Evolutionary conservation across 2,329 filamentous ascomycete species (phyloP), one percentile per base, ranked within the genome.

Genomic region (Colletotrichum cereale): DNA sequence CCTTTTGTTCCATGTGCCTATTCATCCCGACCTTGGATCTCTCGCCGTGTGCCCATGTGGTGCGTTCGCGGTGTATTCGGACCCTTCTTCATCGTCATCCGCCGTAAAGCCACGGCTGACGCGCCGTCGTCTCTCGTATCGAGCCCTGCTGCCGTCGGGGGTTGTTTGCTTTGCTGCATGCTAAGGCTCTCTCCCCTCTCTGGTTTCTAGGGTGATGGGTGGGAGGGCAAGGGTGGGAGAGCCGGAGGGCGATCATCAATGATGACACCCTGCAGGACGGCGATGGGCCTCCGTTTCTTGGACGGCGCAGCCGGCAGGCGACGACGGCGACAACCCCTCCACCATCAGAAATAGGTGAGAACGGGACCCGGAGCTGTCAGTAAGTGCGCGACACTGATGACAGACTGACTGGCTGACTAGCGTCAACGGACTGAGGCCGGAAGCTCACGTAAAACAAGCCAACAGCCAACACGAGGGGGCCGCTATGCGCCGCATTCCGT

Each of bases 171-270:
- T 67, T 67, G 63, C 68, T 47, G 68, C 64, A 57, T 58, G 57
- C 58, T 58, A 57, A 48, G 47, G 52, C 26, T 63, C 31, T 34
- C 31, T 42, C 55, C 62, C 62, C 58, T 31, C 21, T 55, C 16
- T 58, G 65, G 68, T 71, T 71, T 71, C 68, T 71, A 65, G 65
- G 68, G 68, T 71, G 68, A 71, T 68, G 68, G 52, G 68, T 66
- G 58, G 58, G 58, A 62, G 31, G 44, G 58, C 68, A 56, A 53
- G 65, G 65, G 66, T 48, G 31, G 21, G 16, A 48, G 31, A 34
- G 58, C 29, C 42, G 29, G 38, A 47, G 34, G 68, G 18, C 57
- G 68, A 68, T 68, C 65, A 42, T 44, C 65, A 58, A 71, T 71
- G 68, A 71, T 68, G 68, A 71, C 50, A 63, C 31, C 52, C 58